Evolutionary conservation across 2,329 filamentous ascomycete species (phyloP), one percentile per base, ranked within the genome.

Genomic region (Botrytis medusae): DNA sequence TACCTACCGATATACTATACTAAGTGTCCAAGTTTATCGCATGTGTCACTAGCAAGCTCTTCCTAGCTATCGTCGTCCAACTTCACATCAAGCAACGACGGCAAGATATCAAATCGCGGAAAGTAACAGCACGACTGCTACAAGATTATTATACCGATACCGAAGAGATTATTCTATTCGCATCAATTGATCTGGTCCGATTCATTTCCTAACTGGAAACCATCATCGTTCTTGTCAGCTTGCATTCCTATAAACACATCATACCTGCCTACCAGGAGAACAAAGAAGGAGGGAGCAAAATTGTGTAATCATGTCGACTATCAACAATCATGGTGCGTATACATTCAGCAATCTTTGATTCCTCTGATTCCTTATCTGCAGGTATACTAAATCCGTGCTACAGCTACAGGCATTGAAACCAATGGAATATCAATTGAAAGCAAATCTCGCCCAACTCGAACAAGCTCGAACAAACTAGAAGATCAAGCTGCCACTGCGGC

Each of bases 401-500:
- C 54, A 60, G 25, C 29, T 61, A 60, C 67, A 69, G 67, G 37
- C 54, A 34, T 61, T 34, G 46, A 18, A 68, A 29, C 48, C 64
- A 42, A 42, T 57, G 64, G 64, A 22, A 12, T 32, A 3, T 20
- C 64, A 57, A 32, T 42, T 29, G 48, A 68, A 40, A 18, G 48
- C 34, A 54, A 14, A n/a, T 29, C 37, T 40, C 37, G 29, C 20
- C 22, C 51, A 48, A 74, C 73, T 71, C 77, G 76, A 34, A 74
- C 74, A 29, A 60, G 64, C 22, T 75, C 78, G 29, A 61, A 70
- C 71, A 77, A 81, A 78, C 80, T 83, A 63, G 81, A 83, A 76
- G 82, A 83, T 70, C 82, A 83, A 77, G 89, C 89, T 76, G 89
- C 89, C n/a, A 86, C 85, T 18, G 88, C 89, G 74, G 89, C 89